A percentile compares a stretch with the other conserved stretches of the same genome.
phyloP scores from a whole-genome alignment of 352 stramenopile species.

The Globisporangium barbulae region DNA sequence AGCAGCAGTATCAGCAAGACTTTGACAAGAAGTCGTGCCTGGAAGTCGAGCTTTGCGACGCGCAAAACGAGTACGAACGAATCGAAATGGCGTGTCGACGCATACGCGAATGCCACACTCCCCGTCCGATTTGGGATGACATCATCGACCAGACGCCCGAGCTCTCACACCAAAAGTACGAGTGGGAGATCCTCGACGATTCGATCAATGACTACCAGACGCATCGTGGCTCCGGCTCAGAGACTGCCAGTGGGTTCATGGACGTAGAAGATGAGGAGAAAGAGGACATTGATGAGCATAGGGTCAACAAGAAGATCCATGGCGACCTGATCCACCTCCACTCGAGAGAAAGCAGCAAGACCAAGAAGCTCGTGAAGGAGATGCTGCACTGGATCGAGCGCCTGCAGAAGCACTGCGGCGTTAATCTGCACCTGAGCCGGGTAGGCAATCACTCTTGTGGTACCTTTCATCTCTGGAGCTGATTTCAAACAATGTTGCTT shows the following conservation, averaged over 20 bases:
- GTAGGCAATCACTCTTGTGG: slow-evolving; percentile 21
- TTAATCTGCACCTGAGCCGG: slow-evolving; percentile 72
- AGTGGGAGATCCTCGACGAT: slow-evolving; percentile 45
- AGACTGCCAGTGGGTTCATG: background rate
- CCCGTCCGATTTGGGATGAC: slow-evolving; percentile 53
- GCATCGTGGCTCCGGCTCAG: background rate
- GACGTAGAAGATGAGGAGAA: slow-evolving; percentile 9
- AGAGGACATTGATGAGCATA: background rate
- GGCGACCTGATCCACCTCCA: background rate
- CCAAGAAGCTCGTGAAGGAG: slow-evolving; percentile 58
- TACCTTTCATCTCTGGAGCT: background rate
- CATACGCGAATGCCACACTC: slow-evolving; percentile 58
- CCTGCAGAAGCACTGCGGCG: slow-evolving; percentile 74
- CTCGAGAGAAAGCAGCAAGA: slow-evolving; percentile 16
- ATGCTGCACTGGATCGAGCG: slow-evolving; percentile 79
- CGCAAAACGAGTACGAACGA: slow-evolving; percentile 24
- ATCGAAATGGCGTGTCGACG: slow-evolving; percentile 25
- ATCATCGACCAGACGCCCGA: slow-evolving; percentile 64
- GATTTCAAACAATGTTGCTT: background rate
- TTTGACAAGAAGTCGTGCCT: slow-evolving; percentile 21
- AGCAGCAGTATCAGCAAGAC: slow-evolving; percentile 37
- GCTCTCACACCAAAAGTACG: slow-evolving; percentile 48
- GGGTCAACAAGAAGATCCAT: background rate
- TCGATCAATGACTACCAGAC: background rate
- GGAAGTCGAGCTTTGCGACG: slow-evolving; percentile 20